These are phyloP conservation scores for Pholiota adiposa DNA, from an alignment of 1,284 basidiomycete genomes.

Conservation along the genomic window DNA sequence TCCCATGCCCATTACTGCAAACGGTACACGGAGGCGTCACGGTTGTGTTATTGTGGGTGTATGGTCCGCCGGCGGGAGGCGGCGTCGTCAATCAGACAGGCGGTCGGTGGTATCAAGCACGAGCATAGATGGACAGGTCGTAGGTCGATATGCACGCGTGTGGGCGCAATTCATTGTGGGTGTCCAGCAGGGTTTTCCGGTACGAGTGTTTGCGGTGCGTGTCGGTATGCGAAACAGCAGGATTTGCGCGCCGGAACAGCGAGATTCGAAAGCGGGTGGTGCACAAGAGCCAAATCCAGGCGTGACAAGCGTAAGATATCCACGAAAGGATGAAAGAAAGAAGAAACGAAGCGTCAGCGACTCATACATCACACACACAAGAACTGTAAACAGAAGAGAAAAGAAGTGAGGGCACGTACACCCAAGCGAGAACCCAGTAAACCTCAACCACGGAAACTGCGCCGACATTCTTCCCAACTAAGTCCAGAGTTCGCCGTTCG, in stretches of 20 bases:
- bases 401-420: slow-evolving; percentile 42
- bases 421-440: slow-evolving; percentile 47
- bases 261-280: no score
- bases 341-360: neutral
- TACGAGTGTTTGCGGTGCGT: no score
- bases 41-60: no score
- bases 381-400: neutral
- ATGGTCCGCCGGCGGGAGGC: no score
- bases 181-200: no score
- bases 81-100: no score
- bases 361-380: no score
- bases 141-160: no score
- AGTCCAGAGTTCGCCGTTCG: neutral
- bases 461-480: slow-evolving; percentile 18
- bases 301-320: neutral
- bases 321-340: neutral
- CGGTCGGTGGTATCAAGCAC: no score
- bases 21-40: neutral
- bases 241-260: no score
- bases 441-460: slow-evolving; percentile 57
- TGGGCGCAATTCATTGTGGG: neutral
- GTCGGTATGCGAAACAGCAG: no score
- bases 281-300: neutral
- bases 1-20: slow-evolving; percentile 61
- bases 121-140: no score